Evolutionary conservation across 2,329 filamentous ascomycete genomes (phyloP).

Genomic region (Clarireedia sp.): DNA sequence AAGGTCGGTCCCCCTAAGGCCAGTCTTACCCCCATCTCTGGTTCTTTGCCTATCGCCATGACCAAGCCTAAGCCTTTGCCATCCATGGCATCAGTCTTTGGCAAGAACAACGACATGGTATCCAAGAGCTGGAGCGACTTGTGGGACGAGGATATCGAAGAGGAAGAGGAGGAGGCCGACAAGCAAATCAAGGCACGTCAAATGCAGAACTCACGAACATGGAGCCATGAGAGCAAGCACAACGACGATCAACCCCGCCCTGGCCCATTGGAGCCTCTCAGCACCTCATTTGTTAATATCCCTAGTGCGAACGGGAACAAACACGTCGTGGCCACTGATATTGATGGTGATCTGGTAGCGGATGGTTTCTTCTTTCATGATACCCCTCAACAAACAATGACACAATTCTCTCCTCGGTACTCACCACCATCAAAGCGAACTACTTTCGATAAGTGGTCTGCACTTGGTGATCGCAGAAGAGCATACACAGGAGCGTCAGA

Average conservation of each 20-base stretch:
- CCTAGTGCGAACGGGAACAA: conserved; percentile 32
- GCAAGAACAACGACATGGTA: conserved; percentile 66
- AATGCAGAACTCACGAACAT: conserved; percentile 63
- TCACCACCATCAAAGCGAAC: conserved; percentile 58
- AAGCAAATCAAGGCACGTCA: conserved; percentile 50
- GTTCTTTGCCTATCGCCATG: conserved; percentile 71
- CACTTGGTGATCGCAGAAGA: conserved; percentile 74
- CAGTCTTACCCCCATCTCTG: conserved; percentile 52
- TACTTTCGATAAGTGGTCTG: conserved; percentile 78
- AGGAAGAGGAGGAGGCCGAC: conserved; percentile 61
- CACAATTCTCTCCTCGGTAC: conserved; percentile 38
- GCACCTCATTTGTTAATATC: conserved; percentile 43
- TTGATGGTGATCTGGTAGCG: conserved; percentile 57
- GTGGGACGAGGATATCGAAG: conserved; percentile 86
- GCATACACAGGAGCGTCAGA: conserved; percentile 49
- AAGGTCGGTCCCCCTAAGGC: conserved; percentile 39
- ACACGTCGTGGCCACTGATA: conserved; percentile 37
- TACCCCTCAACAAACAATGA: conserved; percentile 30
- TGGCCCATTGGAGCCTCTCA: conserved; percentile 46
- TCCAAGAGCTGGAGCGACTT: conserved; percentile 99
- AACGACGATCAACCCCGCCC: conserved; percentile 41
- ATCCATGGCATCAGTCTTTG: conserved; percentile 65
- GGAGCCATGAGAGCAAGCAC: conserved; percentile 55
- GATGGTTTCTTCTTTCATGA: conserved; percentile 72
- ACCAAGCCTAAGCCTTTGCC: conserved; percentile 60